Percentiles rank a stretch among this genome's conserved stretches.
phyloP scores from a whole-genome alignment of 169 alveolate genomes.

The Cryptosporidium felis region DNA sequence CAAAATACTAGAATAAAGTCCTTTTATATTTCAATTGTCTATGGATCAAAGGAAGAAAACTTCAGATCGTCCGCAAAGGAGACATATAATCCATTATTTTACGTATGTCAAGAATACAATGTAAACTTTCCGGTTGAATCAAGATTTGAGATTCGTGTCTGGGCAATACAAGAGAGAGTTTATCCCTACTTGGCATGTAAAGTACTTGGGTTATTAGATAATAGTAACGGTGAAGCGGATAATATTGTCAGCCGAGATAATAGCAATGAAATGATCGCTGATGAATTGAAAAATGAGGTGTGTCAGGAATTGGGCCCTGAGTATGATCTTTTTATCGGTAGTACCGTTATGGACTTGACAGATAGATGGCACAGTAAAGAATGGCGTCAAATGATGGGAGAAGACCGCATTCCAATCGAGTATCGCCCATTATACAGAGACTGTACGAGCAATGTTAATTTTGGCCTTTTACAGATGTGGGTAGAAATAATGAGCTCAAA shows the following conservation, averaged over 20 bases:
- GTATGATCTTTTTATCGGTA: slow-evolving; percentile 84
- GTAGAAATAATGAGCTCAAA: slow-evolving; percentile 82
- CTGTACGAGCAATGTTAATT: slow-evolving; percentile 51
- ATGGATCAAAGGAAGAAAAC: slow-evolving; percentile 62
- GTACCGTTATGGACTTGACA: slow-evolving; percentile 87
- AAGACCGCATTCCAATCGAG: slow-evolving; percentile 86
- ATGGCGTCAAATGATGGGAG: slow-evolving; percentile 88
- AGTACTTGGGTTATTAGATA: slow-evolving; percentile 19
- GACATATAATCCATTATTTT: slow-evolving; percentile 79
- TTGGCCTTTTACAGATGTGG: slow-evolving; percentile 84
- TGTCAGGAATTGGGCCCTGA: slow-evolving; percentile 74
- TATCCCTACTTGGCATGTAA: slow-evolving; percentile 63
- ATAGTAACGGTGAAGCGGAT: background rate
- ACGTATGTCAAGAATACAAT: slow-evolving; percentile 80
- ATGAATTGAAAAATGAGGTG: slow-evolving; percentile 71
- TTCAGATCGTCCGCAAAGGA: slow-evolving; percentile 38
- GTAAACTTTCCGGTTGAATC: slow-evolving; percentile 83
- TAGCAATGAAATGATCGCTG: background rate
- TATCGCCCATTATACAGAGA: slow-evolving; percentile 80
- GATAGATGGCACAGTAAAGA: slow-evolving; percentile 88
- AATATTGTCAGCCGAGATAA: background rate
- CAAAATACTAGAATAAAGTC: slow-evolving; percentile 47
- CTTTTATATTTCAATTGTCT: slow-evolving; percentile 59
- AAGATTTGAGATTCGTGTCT: slow-evolving; percentile 77
- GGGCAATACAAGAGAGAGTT: slow-evolving; percentile 74